phyloP scores from a whole-genome alignment of 1,139 yeast genomes.

The Debaryomycetaceae sp. region DNA sequence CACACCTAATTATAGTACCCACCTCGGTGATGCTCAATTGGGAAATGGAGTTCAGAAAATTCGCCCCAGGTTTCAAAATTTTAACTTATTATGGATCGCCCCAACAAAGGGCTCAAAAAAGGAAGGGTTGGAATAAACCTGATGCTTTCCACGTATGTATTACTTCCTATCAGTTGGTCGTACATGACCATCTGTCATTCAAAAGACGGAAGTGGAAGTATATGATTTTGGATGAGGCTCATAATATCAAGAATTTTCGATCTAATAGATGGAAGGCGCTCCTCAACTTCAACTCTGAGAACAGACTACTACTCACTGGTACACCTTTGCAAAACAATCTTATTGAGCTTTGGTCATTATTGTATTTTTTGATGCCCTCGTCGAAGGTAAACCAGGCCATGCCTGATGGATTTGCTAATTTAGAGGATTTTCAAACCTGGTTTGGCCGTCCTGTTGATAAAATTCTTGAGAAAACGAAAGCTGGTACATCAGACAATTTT shows the following conservation, averaged over 20 bases:
- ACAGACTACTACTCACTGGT: conserved; percentile 87
- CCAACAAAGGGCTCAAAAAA: conserved; percentile 90
- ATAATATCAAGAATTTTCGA: conserved; percentile 92
- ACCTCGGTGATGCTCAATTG: conserved; percentile 98
- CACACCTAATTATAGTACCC: conserved; percentile 94
- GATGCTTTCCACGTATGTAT: conserved; percentile 96
- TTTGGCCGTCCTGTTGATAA: conserved; percentile 95
- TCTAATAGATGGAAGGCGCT: conserved; percentile 97
- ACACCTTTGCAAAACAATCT: conserved; percentile 92
- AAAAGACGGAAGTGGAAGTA: conserved; percentile 92
- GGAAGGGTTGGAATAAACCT: conserved; percentile 97
- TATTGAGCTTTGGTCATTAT: conserved; percentile 89
- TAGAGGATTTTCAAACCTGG: conserved; percentile 97
- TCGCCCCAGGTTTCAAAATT: conserved; percentile 97
- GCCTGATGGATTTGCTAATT: conserved; percentile 96
- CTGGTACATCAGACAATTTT: conserved; percentile 50
- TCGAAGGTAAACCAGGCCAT: conserved; percentile 64
- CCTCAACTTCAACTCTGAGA: conserved; percentile 86
- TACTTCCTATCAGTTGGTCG: conserved; percentile 93
- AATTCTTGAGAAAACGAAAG: conserved; percentile 67
- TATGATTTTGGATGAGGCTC: conserved; percentile 98
- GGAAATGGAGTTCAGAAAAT: conserved; percentile 99
- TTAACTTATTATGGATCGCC: conserved; percentile 97
- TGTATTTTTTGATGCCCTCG: conserved; percentile 94
- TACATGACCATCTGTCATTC: conserved; percentile 94